phyloP scores from a whole-genome alignment of 495 filamentous ascomycete species.

The Penicillium verhagenii region DNA sequence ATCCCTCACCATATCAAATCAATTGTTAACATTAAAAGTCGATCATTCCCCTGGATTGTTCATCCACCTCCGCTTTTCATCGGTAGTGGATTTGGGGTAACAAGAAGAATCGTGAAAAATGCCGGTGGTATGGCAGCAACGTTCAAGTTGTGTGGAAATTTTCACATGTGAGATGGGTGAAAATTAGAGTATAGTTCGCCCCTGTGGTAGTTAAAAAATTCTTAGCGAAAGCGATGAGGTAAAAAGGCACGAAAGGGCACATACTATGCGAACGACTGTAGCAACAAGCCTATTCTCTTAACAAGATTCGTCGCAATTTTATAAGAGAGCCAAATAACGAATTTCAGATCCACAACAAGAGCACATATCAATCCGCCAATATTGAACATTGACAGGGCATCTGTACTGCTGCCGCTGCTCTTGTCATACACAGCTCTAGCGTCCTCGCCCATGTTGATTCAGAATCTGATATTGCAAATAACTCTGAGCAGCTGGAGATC shows the following conservation, averaged over 20 bases:
- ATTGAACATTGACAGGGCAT: background rate
- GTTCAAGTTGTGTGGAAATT: no score
- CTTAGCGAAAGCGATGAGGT: no score
- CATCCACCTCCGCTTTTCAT: no score
- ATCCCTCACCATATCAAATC: no score
- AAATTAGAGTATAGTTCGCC: background rate
- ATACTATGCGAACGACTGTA: background rate
- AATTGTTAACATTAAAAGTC: no score
- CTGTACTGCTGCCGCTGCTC: background rate
- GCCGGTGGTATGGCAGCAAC: no score
- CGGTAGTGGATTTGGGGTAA: no score
- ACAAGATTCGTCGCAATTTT: conserved; percentile 18
- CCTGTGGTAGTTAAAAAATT: background rate
- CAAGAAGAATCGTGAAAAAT: no score
- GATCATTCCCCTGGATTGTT: no score
- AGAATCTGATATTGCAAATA: background rate
- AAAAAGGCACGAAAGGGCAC: background rate
- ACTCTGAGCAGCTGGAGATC: background rate
- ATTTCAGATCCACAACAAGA: conserved; percentile 8
- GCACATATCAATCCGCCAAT: background rate
- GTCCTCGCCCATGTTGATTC: background rate
- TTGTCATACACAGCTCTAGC: background rate
- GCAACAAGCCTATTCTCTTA: background rate
- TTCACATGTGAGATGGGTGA: background rate
- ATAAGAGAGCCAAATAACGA: conserved; percentile 19